These are phyloP conservation scores for Mollisiaceae sp. DNA, from an alignment of 2,329 filamentous ascomycete genomes.

Conservation along the genomic window DNA sequence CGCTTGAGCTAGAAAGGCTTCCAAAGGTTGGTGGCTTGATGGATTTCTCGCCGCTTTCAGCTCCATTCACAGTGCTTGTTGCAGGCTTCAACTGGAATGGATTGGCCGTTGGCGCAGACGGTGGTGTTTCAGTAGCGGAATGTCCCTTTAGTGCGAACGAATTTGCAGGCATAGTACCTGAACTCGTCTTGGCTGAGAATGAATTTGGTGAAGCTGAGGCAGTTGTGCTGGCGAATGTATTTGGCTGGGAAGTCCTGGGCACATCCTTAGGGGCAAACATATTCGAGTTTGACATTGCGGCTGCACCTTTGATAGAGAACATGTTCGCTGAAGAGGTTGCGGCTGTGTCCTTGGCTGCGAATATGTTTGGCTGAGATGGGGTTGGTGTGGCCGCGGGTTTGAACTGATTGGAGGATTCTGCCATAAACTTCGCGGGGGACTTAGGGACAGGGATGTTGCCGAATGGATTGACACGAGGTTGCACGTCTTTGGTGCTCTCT, in stretches of 20 bases:
- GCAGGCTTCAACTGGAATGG: constrained; percentile 3
- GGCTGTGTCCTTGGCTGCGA: no score
- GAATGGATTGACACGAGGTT: constrained; percentile 40
- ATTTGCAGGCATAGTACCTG: not conserved
- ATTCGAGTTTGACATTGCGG: not conserved
- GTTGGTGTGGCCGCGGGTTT: constrained; percentile 21
- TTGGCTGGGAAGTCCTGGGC: no score
- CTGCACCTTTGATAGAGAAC: not conserved
- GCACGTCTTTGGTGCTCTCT: constrained; percentile 22
- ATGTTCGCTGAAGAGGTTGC: not conserved
- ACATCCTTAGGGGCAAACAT: not conserved
- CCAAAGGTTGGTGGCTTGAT: constrained; percentile 38
- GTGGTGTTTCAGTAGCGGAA: not conserved
- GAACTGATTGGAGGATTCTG: constrained; percentile 16
- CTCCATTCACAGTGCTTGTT: constrained; percentile 1
- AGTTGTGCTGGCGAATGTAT: not conserved
- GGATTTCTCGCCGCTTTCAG: constrained; percentile 9
- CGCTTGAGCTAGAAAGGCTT: constrained; percentile 21
- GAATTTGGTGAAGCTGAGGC: not conserved
- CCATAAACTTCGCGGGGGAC: constrained; percentile 22
- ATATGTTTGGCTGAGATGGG: no score
- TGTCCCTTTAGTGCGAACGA: not conserved
- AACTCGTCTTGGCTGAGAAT: not conserved
- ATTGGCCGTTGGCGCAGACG: constrained; percentile 4
- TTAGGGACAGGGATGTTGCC: constrained; percentile 31